A percentile compares a stretch with the other conserved stretches of the same genome.
Conservation (phyloP, 192 early-diverging fungal species). For the Backusella mclennaniae region DNA sequence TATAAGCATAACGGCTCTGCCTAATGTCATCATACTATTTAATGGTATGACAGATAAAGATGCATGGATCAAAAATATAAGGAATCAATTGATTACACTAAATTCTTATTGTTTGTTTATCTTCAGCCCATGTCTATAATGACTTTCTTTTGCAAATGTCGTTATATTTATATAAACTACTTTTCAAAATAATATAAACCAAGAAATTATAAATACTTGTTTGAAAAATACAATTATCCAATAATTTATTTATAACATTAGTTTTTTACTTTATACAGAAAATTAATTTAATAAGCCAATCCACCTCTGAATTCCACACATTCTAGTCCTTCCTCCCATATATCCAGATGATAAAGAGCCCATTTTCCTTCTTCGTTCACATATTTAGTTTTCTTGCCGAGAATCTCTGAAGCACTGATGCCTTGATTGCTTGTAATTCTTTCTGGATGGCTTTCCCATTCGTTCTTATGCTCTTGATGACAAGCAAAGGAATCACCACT, state of each 20-base stretch:
- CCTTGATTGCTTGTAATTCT: conserved; percentile 9
- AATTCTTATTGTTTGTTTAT: too few species aligned
- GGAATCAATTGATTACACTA: too few species aligned
- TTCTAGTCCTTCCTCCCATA: conserved; percentile 28
- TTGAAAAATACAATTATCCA: too few species aligned
- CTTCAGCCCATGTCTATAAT: too few species aligned
- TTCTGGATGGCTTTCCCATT: conserved; percentile 21
- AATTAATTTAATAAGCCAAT: neutral
- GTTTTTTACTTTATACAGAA: neutral
- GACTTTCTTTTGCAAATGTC: too few species aligned
- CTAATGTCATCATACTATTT: too few species aligned
- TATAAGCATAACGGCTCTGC: too few species aligned
- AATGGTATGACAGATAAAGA: too few species aligned
- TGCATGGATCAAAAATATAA: too few species aligned
- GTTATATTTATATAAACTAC: too few species aligned
- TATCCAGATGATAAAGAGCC: conserved; percentile 28
- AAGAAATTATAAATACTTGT: too few species aligned
- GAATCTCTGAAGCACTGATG: conserved; percentile 19
- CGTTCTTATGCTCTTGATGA: conserved; percentile 30
- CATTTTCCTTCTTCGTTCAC: conserved; percentile 26
- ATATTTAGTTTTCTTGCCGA: conserved; percentile 7
- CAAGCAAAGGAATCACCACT: conserved; percentile 17
- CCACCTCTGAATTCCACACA: conserved; percentile 30
- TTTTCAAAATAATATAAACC: too few species aligned
- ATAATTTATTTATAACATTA: neutral